phyloP scores from a whole-genome alignment of 1,139 yeast genomes.

The Wickerhamiella pararugosa region DNA sequence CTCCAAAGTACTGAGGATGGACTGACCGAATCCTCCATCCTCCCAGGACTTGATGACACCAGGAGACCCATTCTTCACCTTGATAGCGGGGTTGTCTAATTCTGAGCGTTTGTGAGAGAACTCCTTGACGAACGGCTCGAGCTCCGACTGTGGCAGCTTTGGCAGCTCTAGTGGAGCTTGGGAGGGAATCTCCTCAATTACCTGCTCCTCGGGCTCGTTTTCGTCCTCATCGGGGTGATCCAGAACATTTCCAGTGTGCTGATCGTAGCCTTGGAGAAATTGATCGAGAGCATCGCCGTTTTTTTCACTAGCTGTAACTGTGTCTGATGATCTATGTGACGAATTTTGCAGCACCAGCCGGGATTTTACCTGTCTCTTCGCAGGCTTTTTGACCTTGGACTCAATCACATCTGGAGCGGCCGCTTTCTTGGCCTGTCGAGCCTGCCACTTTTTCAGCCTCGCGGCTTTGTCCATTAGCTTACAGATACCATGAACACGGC shows the following conservation, averaged over 20 bases:
- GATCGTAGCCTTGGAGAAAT: too few species aligned
- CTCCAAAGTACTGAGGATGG: slow-evolving; percentile 37
- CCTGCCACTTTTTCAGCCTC: too few species aligned
- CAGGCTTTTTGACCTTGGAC: too few species aligned
- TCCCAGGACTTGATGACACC: slow-evolving; percentile 67
- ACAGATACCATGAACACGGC: background rate
- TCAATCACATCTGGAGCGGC: too few species aligned
- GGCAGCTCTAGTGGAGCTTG: slow-evolving; percentile 35
- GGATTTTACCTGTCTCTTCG: too few species aligned
- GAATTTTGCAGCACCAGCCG: too few species aligned
- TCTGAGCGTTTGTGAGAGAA: slow-evolving; percentile 58
- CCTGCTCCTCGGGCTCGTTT: background rate
- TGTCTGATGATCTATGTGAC: background rate
- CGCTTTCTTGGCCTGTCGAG: too few species aligned
- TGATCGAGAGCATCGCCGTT: too few species aligned
- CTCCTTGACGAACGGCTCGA: slow-evolving; percentile 37
- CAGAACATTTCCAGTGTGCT: too few species aligned
- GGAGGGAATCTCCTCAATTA: slow-evolving; percentile 26
- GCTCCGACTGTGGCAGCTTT: slow-evolving; percentile 10
- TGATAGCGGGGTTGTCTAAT: slow-evolving; percentile 41
- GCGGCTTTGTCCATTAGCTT: background rate
- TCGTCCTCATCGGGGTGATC: background rate
- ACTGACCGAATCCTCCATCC: slow-evolving; percentile 61
- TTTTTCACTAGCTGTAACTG: too few species aligned
- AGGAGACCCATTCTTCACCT: slow-evolving; percentile 46